These are phyloP conservation scores for Phytophthora sp. DNA, from an alignment of 352 stramenopile genomes.

Conservation along the genomic window DNA sequence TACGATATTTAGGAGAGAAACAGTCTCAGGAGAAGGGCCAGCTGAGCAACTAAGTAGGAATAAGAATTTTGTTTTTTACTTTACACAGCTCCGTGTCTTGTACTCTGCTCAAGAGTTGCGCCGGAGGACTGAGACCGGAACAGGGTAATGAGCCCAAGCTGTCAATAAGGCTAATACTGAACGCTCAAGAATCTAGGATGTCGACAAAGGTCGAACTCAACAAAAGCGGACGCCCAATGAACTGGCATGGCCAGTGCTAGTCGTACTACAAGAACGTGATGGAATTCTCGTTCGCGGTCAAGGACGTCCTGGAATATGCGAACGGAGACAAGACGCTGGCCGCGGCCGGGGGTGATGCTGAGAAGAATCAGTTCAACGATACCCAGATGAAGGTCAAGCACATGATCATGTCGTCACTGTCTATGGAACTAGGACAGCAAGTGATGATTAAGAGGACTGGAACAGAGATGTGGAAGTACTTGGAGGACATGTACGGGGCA, in stretches of 20 bases:
- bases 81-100: no score
- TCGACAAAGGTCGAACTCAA: constrained; percentile 20
- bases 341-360: neutral
- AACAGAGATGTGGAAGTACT: constrained; percentile 10
- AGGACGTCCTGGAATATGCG: neutral
- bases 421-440: neutral
- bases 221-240: constrained; percentile 14
- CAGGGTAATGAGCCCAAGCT: constrained; percentile 19
- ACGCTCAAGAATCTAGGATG: constrained; percentile 12
- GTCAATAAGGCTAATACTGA: neutral
- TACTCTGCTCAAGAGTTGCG: no score
- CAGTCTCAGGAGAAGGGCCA: no score
- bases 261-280: constrained; percentile 23
- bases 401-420: neutral
- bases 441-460: neutral
- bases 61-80: no score
- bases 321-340: constrained; percentile 2
- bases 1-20: no score
- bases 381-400: constrained; percentile 10
- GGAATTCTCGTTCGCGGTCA: constrained; percentile 3
- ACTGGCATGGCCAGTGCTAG: constrained; percentile 15
- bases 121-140: constrained; percentile 5
- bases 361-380: no score
- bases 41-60: no score
- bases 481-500: constrained; percentile 5